Conservation (phyloP, 2,329 filamentous ascomycete species). For the Colletotrichum echinochloae region DNA sequence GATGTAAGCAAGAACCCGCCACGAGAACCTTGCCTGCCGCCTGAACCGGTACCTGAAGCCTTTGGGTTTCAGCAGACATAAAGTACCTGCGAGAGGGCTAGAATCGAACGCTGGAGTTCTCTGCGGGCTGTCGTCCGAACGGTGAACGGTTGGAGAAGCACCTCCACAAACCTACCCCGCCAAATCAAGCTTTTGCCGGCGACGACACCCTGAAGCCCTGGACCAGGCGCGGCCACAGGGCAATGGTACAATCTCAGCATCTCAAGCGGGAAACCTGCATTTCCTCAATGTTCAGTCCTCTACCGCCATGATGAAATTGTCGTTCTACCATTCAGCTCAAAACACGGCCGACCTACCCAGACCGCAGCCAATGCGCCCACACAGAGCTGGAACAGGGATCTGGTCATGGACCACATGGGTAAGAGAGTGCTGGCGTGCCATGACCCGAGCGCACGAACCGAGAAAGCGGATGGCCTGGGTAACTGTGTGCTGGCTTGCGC, state of each 20-base stretch:
- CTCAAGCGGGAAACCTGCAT: slow-evolving; percentile 20
- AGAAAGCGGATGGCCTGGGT: background rate
- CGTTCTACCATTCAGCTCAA: background rate
- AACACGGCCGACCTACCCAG: background rate
- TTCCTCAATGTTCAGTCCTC: slow-evolving; percentile 14
- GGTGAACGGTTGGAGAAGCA: slow-evolving; percentile 30
- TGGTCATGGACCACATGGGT: background rate
- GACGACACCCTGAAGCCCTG: slow-evolving; percentile 18
- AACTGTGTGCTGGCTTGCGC: slow-evolving; percentile 8
- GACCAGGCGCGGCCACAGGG: background rate
- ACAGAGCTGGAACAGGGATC: background rate
- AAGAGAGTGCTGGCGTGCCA: background rate
- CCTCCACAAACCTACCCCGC: slow-evolving; percentile 38
- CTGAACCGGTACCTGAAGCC: slow-evolving; percentile 8
- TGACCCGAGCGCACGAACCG: slow-evolving; percentile 16
- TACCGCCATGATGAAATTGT: background rate
- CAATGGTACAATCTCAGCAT: slow-evolving; percentile 19
- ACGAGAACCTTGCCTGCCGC: background rate
- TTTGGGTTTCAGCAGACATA: slow-evolving; percentile 5
- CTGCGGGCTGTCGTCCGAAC: slow-evolving; percentile 36
- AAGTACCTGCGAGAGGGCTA: slow-evolving; percentile 1
- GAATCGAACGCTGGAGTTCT: background rate
- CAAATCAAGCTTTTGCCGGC: slow-evolving; percentile 20
- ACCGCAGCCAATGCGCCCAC: background rate
- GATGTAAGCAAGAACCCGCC: slow-evolving; percentile 6